Evolutionary conservation across 2,329 filamentous ascomycete species (phyloP).

Genomic region (Drechslerella coelobrocha): DNA sequence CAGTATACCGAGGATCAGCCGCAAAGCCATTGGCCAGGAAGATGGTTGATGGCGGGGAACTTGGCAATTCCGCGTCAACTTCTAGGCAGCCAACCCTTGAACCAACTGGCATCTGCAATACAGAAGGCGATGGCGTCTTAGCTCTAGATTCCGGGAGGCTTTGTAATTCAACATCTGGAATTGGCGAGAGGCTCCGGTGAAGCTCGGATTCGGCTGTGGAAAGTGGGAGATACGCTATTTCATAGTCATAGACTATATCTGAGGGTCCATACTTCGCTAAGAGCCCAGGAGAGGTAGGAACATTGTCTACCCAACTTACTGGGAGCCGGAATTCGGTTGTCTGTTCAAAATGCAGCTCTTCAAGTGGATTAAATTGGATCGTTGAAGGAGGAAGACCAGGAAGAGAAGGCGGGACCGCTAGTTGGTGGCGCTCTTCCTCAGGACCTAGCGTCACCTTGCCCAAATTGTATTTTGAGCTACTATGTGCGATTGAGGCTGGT

Average conservation of each 20-base stretch:
- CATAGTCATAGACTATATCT: background rate
- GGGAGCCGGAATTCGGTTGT: conserved; percentile 9
- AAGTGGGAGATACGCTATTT: conserved; percentile 16
- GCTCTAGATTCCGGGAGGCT: conserved; percentile 24
- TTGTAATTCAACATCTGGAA: conserved; percentile 1
- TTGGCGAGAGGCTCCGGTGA: background rate
- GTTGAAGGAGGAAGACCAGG: conserved; percentile 21
- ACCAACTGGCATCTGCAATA: background rate
- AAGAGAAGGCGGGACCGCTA: background rate
- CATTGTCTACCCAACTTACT: conserved; percentile 7
- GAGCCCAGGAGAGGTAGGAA: background rate
- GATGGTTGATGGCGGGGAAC: background rate
- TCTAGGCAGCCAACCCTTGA: background rate
- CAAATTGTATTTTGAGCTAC: conserved; percentile 2
- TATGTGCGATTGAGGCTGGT: background rate
- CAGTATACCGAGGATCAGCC: too few species aligned
- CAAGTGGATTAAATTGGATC: background rate
- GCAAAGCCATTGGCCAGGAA: background rate
- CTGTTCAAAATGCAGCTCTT: background rate
- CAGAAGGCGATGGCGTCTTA: conserved; percentile 8
- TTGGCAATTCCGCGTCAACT: background rate
- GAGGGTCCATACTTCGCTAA: background rate
- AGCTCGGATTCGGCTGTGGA: conserved; percentile 20
- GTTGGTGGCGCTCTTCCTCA: background rate
- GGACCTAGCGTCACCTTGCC: background rate